Conservation (phyloP, 2,329 filamentous ascomycete species). For the Dactylella cylindrospora region DNA sequence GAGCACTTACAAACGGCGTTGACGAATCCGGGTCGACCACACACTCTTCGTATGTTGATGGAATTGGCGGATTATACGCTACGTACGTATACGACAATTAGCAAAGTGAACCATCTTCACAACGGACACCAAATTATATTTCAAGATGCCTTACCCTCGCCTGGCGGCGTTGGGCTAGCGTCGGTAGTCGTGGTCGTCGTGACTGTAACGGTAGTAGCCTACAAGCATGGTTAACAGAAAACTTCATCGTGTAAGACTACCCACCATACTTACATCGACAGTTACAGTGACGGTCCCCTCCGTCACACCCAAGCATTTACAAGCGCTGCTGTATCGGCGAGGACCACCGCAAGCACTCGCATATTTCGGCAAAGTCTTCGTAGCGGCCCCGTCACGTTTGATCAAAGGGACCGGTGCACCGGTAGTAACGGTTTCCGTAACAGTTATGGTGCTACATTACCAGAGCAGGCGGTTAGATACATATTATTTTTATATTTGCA, state of each 20-base stretch:
- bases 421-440: conserved; percentile 1
- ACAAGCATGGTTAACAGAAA: background rate
- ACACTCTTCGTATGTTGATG: too few species aligned
- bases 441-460: background rate
- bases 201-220: conserved; percentile 1
- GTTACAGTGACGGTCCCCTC: background rate
- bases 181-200: conserved; percentile 1
- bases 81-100: too few species aligned
- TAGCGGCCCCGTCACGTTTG: background rate
- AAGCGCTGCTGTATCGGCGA: background rate
- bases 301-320: conserved; percentile 1
- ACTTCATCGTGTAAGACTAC: background rate
- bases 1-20: too few species aligned
- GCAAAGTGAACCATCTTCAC: too few species aligned
- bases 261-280: background rate
- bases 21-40: too few species aligned
- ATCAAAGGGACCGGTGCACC: background rate
- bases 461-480: background rate
- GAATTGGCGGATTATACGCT: too few species aligned
- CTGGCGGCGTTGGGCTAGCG: too few species aligned
- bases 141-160: too few species aligned
- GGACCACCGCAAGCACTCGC: background rate
- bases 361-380: conserved; percentile 1
- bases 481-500: too few species aligned
- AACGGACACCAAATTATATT: too few species aligned